Percentiles rank a stretch among this genome's conserved stretches.
These are phyloP conservation scores for Melocanna baccifera DNA, from an alignment of 176 grass and related monocot genomes.

Conservation along the genomic window DNA sequence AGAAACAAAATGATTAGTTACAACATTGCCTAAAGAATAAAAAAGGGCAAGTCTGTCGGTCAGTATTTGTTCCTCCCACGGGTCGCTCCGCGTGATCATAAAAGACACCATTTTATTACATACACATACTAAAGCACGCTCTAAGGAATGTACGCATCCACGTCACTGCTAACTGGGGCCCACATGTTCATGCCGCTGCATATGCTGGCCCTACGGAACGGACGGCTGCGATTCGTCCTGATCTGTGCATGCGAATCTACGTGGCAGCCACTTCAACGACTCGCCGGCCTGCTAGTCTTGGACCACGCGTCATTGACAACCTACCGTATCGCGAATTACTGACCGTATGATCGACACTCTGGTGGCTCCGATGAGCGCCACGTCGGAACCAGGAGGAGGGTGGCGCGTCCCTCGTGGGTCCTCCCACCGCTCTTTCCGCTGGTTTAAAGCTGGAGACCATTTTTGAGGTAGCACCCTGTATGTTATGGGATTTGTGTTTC, in stretches of 20 bases:
- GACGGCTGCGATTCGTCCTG: background rate
- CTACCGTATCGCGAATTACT: rapidly evolving
- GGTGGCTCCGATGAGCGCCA: background rate
- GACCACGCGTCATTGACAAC: background rate
- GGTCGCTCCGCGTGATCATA: background rate
- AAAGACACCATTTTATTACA: background rate
- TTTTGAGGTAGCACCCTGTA: background rate
- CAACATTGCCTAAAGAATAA: background rate
- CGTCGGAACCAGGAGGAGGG: background rate
- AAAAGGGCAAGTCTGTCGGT: background rate
- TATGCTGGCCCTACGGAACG: background rate
- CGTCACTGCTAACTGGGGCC: background rate
- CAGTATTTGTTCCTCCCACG: background rate
- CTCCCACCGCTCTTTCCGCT: background rate
- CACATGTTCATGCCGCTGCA: no score
- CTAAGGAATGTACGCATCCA: background rate
- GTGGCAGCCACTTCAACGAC: background rate
- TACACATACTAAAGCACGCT: background rate
- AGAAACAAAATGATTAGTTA: background rate
- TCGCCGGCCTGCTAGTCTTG: background rate
- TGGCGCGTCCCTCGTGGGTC: background rate
- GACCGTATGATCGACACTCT: background rate
- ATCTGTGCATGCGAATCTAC: background rate
- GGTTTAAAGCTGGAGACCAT: background rate
- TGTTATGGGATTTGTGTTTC: background rate